Evolutionary conservation across 202 grass and related monocot genomes (phyloP).

Genomic region (Carex sylvatica): DNA sequence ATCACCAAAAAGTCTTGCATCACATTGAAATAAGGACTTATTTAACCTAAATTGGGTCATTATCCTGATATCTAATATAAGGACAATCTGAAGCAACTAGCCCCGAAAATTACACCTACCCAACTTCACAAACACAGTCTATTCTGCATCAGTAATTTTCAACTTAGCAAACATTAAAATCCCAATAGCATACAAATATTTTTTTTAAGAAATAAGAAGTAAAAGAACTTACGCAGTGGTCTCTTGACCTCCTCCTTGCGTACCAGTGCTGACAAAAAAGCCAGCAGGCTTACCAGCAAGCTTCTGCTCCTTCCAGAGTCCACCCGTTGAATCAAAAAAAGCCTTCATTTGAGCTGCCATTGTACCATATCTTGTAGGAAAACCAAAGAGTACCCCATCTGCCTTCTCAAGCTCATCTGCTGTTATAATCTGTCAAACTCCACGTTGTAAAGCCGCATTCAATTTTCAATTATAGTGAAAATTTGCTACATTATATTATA

Average conservation of each 20-base stretch:
- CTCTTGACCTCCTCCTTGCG: constrained; percentile 95
- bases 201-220: not conserved
- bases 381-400: constrained; percentile 83
- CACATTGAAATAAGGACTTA: constrained; percentile 7
- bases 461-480: constrained; percentile 19
- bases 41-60: constrained; percentile 4
- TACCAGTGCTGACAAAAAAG: constrained; percentile 94
- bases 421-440: constrained; percentile 28
- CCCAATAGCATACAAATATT: not conserved
- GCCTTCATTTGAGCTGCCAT: constrained; percentile 99
- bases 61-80: constrained; percentile 10
- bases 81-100: not conserved
- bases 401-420: constrained; percentile 69
- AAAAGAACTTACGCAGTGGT: constrained; percentile 77
- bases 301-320: constrained; percentile 71
- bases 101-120: constrained; percentile 1
- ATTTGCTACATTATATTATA: not conserved
- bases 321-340: constrained; percentile 87
- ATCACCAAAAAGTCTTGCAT: not conserved
- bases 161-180: not conserved
- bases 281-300: constrained; percentile 88
- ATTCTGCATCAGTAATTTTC: not conserved
- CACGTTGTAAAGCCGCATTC: not conserved
- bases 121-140: constrained; percentile 1
- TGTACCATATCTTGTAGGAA: constrained; percentile 81